phyloP scores from a whole-genome alignment of 176 grass and related monocot genomes.

The Bromus sterilis region DNA sequence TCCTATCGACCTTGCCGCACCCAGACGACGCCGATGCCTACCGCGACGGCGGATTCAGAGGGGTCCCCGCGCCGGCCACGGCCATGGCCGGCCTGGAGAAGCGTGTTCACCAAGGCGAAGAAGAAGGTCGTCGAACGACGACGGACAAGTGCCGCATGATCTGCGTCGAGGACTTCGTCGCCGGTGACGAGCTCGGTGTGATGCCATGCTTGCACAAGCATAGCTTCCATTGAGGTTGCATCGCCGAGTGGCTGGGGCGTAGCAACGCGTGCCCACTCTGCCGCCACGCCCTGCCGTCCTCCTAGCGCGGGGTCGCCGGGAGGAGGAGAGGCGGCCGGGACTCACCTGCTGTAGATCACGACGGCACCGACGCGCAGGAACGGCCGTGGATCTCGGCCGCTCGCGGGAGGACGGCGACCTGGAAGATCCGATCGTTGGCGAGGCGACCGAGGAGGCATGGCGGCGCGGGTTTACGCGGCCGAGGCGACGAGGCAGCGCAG shows the following conservation, averaged over 20 bases:
- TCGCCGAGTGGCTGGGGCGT: neutral
- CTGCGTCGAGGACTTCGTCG: neutral
- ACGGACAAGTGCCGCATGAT: neutral
- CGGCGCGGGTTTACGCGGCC: no score
- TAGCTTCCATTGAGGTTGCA: neutral
- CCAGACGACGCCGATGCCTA: neutral
- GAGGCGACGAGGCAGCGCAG: no score
- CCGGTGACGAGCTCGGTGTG: neutral
- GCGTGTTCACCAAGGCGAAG: neutral
- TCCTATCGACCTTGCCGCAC: neutral
- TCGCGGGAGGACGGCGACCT: no score
- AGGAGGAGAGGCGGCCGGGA: no score
- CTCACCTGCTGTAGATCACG: no score
- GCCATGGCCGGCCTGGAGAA: neutral
- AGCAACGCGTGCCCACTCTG: no score
- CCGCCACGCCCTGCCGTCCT: neutral
- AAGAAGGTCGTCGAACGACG: neutral
- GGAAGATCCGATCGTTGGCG: no score
- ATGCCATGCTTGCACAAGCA: neutral
- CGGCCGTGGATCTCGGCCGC: no score
- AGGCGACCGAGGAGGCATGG: no score
- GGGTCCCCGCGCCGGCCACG: neutral
- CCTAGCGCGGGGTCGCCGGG: no score
- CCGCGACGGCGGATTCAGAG: neutral
- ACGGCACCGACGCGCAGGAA: no score